Percentiles rank a stretch among this genome's conserved stretches.
phyloP scores from a whole-genome alignment of 768 basidiomycete genomes.

The Mycena belliarum region DNA sequence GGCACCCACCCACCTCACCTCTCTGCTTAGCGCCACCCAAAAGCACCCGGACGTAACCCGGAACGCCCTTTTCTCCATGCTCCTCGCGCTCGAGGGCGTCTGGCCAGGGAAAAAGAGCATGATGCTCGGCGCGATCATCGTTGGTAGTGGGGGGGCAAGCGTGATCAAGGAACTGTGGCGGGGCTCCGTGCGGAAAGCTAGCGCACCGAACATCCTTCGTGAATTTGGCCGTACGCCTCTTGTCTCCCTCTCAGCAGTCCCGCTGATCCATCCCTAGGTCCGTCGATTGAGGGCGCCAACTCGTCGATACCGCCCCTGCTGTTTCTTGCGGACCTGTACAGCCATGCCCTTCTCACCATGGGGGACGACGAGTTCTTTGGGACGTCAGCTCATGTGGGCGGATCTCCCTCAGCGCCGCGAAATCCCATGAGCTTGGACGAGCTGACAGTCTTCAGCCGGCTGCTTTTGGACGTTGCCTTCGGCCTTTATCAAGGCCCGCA shows the following conservation, averaged over 20 bases:
- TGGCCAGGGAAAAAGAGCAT: constrained; percentile 63
- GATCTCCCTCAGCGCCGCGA: constrained; percentile 36
- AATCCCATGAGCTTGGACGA: constrained; percentile 88
- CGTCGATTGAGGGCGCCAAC: constrained; percentile 43
- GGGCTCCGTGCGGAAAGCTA: constrained; percentile 56
- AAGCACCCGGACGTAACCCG: constrained; percentile 38
- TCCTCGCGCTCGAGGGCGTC: constrained; percentile 56
- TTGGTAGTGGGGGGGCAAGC: constrained; percentile 53
- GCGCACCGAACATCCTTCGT: constrained; percentile 16
- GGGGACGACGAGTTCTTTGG: constrained; percentile 97
- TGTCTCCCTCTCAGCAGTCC: not conserved
- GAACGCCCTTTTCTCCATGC: constrained; percentile 53
- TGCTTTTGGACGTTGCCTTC: constrained; percentile 84
- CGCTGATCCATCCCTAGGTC: not conserved
- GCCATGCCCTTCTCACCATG: constrained; percentile 84
- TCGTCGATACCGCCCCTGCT: constrained; percentile 64
- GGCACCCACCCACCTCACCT: constrained; percentile 50
- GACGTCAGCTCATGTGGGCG: constrained; percentile 22
- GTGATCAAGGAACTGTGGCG: constrained; percentile 78
- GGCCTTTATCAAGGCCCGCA: constrained; percentile 57
- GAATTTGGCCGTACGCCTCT: constrained; percentile 8
- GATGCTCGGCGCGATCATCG: constrained; percentile 56
- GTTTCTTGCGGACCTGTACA: constrained; percentile 79
- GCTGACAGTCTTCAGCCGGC: constrained; percentile 69
- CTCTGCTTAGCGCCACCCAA: constrained; percentile 50